These are phyloP conservation scores for Westerdykella ornata DNA, from an alignment of 2,329 filamentous ascomycete genomes.

Conservation along the genomic window DNA sequence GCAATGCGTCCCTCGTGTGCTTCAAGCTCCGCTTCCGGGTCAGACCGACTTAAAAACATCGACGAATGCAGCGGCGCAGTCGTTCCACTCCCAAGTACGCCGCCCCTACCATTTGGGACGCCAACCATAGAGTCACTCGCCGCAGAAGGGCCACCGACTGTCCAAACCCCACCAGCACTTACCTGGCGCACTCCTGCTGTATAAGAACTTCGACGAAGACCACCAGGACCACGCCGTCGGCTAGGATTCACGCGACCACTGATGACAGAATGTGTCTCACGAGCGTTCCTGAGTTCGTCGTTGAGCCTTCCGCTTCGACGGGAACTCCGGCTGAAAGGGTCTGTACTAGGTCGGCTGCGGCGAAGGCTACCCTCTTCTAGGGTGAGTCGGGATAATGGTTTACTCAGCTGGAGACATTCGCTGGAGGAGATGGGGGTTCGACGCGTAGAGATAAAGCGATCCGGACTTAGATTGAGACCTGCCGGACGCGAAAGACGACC, in stretches of 20 bases:
- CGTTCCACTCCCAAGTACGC: conserved; percentile 61
- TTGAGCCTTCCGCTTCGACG: conserved; percentile 28
- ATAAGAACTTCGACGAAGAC: conserved; percentile 19
- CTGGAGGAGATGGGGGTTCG: conserved; percentile 38
- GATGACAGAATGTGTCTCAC: conserved; percentile 28
- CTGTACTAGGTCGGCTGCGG: conserved; percentile 39
- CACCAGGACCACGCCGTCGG: conserved; percentile 13
- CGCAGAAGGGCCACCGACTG: conserved; percentile 64
- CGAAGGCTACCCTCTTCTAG: conserved; percentile 44
- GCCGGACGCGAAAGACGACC: conserved; percentile 16
- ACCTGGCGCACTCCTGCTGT: conserved; percentile 39
- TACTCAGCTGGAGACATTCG: conserved; percentile 49
- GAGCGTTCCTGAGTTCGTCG: conserved; percentile 27
- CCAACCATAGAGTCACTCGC: conserved; percentile 44
- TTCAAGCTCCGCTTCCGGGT: conserved; percentile 55
- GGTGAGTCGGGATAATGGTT: conserved; percentile 42
- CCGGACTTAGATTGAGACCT: conserved; percentile 38
- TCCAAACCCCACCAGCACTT: conserved; percentile 68
- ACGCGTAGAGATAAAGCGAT: conserved; percentile 53
- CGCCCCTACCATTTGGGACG: conserved; percentile 57
- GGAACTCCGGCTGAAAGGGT: conserved; percentile 49
- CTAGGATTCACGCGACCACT: conserved; percentile 14
- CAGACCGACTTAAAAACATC: conserved; percentile 47
- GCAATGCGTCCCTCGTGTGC: conserved; percentile 70
- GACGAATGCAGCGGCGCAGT: conserved; percentile 61